Conservation (phyloP, 148 eudicot genomes). For the Salicornia ramosissima region DNA sequence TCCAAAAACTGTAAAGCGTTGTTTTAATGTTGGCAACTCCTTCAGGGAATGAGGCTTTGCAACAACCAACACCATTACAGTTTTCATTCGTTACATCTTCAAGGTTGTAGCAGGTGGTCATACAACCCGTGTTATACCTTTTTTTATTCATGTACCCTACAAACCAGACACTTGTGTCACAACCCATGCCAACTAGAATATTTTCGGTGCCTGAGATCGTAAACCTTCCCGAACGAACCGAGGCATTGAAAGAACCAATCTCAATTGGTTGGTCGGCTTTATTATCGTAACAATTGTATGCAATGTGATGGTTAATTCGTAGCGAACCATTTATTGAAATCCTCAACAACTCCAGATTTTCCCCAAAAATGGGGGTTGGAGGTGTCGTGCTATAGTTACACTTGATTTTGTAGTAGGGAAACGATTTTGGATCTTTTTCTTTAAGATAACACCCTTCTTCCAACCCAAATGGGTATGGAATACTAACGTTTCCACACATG, state of each 20-base stretch:
- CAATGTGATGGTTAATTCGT: constrained; percentile 5
- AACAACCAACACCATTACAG: constrained; percentile 29
- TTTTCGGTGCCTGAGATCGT: constrained; percentile 12
- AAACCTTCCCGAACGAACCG: background rate
- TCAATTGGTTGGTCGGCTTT: background rate
- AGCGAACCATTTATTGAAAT: constrained; percentile 4
- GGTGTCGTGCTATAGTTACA: constrained; percentile 2
- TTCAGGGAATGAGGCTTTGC: constrained; percentile 17
- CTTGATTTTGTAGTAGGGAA: background rate
- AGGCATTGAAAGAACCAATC: background rate
- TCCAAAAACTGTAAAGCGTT: background rate
- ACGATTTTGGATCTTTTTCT: too few species aligned
- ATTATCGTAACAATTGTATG: constrained; percentile 9
- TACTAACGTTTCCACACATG: constrained; percentile 7
- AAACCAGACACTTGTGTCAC: constrained; percentile 23
- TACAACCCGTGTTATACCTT: constrained; percentile 14
- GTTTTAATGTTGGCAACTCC: constrained; percentile 1
- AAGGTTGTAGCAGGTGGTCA: background rate
- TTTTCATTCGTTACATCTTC: background rate
- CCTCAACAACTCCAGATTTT: background rate
- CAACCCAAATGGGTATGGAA: constrained; percentile 3
- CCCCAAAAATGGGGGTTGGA: background rate
- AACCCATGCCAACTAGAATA: constrained; percentile 13
- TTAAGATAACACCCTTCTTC: constrained; percentile 5
- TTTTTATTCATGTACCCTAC: background rate